Conservation (phyloP, 306 rosid species). For the Ormosia semicastrata region DNA sequence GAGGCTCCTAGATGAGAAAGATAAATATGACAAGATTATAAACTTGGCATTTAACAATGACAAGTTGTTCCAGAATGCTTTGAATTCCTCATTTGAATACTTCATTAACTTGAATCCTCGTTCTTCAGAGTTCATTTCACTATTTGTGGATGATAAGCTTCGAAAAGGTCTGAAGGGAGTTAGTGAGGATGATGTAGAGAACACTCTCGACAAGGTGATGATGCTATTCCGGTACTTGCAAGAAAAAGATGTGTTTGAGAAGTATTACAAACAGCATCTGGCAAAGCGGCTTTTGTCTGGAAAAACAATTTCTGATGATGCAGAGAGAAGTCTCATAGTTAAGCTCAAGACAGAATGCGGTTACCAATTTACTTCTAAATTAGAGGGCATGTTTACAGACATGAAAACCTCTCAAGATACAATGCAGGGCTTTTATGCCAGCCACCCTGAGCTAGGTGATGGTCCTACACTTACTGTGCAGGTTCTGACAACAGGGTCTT, state of each 20-base stretch:
- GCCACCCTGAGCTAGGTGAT: constrained; percentile 57
- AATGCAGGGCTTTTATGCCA: constrained; percentile 70
- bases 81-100: constrained; percentile 74
- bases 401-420: constrained; percentile 82
- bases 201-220: constrained; percentile 84
- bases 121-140: constrained; percentile 80
- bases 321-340: constrained; percentile 79
- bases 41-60: constrained; percentile 61
- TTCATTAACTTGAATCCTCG: constrained; percentile 73
- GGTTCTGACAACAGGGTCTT: constrained; percentile 77
- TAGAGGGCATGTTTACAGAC: constrained; percentile 87
- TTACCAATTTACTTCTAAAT: constrained; percentile 72
- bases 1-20: constrained; percentile 70
- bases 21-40: constrained; percentile 69
- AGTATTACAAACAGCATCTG: constrained; percentile 82
- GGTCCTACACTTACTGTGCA: constrained; percentile 77
- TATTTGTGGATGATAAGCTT: constrained; percentile 79
- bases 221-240: constrained; percentile 76
- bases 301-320: constrained; percentile 79
- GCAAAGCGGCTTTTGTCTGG: constrained; percentile 88
- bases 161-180: constrained; percentile 81
- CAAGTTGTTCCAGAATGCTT: constrained; percentile 72
- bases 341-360: constrained; percentile 93
- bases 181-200: constrained; percentile 75
- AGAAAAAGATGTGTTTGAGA: constrained; percentile 81